Evolutionary conservation across 805 yeast genomes (phyloP), one percentile per base, ranked within the genome.

Genomic region (Lipomyces lipofer): DNA sequence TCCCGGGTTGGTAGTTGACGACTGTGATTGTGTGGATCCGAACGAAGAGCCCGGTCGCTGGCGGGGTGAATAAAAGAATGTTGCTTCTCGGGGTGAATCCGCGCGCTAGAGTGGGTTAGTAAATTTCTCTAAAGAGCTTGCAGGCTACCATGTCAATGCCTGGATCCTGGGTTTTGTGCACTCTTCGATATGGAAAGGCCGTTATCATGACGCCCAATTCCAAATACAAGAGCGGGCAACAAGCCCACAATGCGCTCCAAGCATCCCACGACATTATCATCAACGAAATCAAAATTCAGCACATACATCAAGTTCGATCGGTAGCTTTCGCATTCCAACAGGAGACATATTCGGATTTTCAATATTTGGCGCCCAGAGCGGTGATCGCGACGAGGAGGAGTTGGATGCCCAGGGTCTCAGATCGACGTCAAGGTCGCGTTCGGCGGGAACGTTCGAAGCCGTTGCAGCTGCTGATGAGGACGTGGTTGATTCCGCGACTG

Each of bases 321-420:
- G 60, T 22, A 56, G 40, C 44, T 55, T 55, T 21, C 60, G 57
- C 36, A 33, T 42, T 28, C 54, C 58, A 3, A 53, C 53, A 2
- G 57, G 60, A 9, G 60, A 56, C 43, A 49, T 33, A 29, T 33
- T 36, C 7, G 58, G 44, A 28, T 36, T 45, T 5, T 13, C 47
- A 32, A 43, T 36, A 32, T 21, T n/a, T 6, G 58, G 28, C 7
- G 58, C 48, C 60, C 60, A 56, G 22, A 56, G 35, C 10, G 60
- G 60, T n/a, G 60, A 56, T n/a, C 60, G 58, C 17, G 60, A 52
- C 27, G 58, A 25, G 15, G 58, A 54, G 4, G 60, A 52, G 51
- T 32, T 29, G 3, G 60, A 56, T 9, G 54, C 22, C 60, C 60
- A 56, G 10, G 57, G 58, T 7, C 43, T 51, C 15, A 56, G 55